Evolutionary conservation across 2,329 filamentous ascomycete species (phyloP), one percentile per base, ranked within the genome.

Genomic region (Ceratocystis cubensis): DNA sequence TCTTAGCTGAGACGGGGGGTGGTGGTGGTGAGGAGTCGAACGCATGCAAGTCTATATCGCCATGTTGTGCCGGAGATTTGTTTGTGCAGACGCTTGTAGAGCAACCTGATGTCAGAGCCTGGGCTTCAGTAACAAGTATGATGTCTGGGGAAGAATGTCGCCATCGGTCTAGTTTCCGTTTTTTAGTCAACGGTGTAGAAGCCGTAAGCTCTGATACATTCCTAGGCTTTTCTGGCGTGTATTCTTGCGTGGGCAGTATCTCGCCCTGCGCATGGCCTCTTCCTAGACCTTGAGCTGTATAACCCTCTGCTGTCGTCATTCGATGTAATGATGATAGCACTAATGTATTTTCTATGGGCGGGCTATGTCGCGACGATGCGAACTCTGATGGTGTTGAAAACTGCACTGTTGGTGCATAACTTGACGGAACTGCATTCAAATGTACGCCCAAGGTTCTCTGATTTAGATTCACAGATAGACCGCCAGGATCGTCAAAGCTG

Each of bases 381-480:
- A 63, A 63, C 10, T 63, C 61, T 10, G 22, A 25, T 46, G 61
- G 61, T 20, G 61, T 63, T 33, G 61, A 63, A 30, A 30, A 63
- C 37, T 50, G 22, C 15, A 63, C 44, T 17, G 61, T 63, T 5
- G 44, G 61, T 10, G 61, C 61, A 63, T 48, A 63, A 13, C 61
- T 63, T 22, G 61, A 63, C 3, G 61, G 61, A 44, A 48, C 17
- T 20, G 25, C n/a, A 28, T 63, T 46, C n/a, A 48, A 22, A 33
- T 63, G 61, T 22, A 48, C n/a, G n/a, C 61, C 61, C 1, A 48
- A 22, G 8, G 61, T 63, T n/a, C 44, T 22, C 41, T 48, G 61
- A 5, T 63, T 63, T 2, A 63, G 25, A 46, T 63, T 30, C 30
- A 28, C 7, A n/a, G 61, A 28, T 28, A 48, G 20, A 7, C 22